A percentile compares a stretch with the other conserved stretches of the same genome.
phyloP scores from a whole-genome alignment of 1,284 basidiomycete species.

The Schizophyllum amplum region DNA sequence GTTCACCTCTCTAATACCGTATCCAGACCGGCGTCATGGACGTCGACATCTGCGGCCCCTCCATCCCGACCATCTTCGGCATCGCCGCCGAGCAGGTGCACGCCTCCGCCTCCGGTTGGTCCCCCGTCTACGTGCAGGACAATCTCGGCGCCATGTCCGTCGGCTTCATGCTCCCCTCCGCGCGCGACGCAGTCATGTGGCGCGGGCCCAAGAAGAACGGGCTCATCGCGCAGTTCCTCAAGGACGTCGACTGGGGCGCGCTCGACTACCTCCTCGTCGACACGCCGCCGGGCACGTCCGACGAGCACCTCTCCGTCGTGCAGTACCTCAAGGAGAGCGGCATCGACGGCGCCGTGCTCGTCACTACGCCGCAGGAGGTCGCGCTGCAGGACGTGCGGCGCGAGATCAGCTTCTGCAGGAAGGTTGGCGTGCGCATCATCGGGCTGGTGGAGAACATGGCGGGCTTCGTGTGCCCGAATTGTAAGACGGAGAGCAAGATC shows the following conservation, averaged over 20 bases:
- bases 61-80: constrained; percentile 94
- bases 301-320: constrained; percentile 94
- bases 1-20: background rate
- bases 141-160: constrained; percentile 98
- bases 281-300: constrained; percentile 95
- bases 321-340: constrained; percentile 92
- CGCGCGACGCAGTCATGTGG: constrained; percentile 94
- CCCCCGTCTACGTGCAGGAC: constrained; percentile 94
- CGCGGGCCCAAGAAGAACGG: constrained; percentile 99
- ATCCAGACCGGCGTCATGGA: constrained; percentile 95
- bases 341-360: constrained; percentile 94
- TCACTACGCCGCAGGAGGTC: constrained; percentile 98
- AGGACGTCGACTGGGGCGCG: constrained; percentile 97
- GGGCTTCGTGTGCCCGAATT: constrained; percentile 94
- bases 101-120: constrained; percentile 93
- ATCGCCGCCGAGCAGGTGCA: constrained; percentile 88
- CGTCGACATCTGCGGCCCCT: constrained; percentile 97
- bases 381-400: constrained; percentile 95
- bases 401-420: constrained; percentile 95
- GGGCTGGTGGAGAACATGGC: constrained; percentile 99
- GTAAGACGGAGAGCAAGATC: constrained; percentile 89
- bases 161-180: constrained; percentile 92
- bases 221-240: constrained; percentile 96
- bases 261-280: constrained; percentile 95
- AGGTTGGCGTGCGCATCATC: constrained; percentile 87